Base-by-base conservation (phyloP, 208 protist species). In the Crithidia fasciculata region DNA sequence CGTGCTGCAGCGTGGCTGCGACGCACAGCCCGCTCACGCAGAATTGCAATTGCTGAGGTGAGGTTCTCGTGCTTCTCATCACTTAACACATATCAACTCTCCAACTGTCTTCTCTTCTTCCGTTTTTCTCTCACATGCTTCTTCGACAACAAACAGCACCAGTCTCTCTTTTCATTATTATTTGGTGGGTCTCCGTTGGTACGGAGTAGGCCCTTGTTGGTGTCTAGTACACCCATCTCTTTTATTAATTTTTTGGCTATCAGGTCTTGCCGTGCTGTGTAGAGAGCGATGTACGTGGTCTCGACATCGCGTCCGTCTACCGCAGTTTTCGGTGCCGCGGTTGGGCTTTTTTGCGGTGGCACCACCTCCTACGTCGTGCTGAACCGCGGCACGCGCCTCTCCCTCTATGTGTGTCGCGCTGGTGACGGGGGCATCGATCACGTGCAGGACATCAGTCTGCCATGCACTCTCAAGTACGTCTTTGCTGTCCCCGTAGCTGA, bases 381-480 rank as follows among this genome's bases (percentile, higher is more conserved):
- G 16, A 92, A 92, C 68, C 79, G 82, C 37, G 70, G 89, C 7
- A 87, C 84, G 16, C 61, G 76, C 4, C 62, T 95, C 52, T 91
- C 85, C 9, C 45, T 95, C 13, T 92, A 82, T 70, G 72, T 50
- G 19, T 65, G 52, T 15, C 65, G 69, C 57, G 37, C 49, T 4
- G 59, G 40, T 9, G 53, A 49, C 56, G 16, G 39, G 2, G 62
- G 69, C 18, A 64, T 84, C 10, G 63, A 70, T 7, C 80, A 86
- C 41, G 55, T 94, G 0, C 74, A 82, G 4, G 91, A 95, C 54
- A 86, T 91, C 65, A 62, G 72, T 15, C 62, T 96, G 53, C 78
- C 86, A 60, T 80, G 81, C 58, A 88, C 87, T 0, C 37, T 96
- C 39, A 93, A 92, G 63, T 94, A 91, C 66, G 53, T 95, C 41